phyloP scores from a whole-genome alignment of 2,329 filamentous ascomycete genomes.

The Nemania bipapillata region DNA sequence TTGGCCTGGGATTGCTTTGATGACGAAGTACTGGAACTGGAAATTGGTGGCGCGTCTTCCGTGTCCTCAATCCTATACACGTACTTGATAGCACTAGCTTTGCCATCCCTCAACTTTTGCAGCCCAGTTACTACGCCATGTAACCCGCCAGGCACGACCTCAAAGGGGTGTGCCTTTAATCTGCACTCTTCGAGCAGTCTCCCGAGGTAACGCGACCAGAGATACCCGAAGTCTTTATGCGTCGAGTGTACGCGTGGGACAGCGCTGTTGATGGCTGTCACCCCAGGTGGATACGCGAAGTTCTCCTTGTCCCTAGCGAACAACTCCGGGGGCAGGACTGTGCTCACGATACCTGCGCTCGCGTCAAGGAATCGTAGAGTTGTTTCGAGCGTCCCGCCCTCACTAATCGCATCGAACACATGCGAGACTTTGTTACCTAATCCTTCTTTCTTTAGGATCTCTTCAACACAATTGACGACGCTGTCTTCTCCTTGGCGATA shows the following conservation, averaged over 20 bases:
- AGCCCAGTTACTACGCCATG: conserved; percentile 64
- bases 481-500: conserved; percentile 38
- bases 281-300: conserved; percentile 36
- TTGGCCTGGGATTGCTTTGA: background rate
- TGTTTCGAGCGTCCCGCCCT: conserved; percentile 37
- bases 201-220: conserved; percentile 52
- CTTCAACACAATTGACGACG: conserved; percentile 25
- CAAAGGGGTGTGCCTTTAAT: conserved; percentile 61
- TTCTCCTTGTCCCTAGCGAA: conserved; percentile 32
- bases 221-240: conserved; percentile 37
- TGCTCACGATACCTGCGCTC: conserved; percentile 30
- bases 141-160: conserved; percentile 66
- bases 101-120: conserved; percentile 66
- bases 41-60: conserved; percentile 2
- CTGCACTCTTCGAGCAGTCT: conserved; percentile 60
- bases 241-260: conserved; percentile 25
- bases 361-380: conserved; percentile 31
- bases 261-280: conserved; percentile 27
- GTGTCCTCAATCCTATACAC: conserved; percentile 60
- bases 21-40: background rate
- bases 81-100: conserved; percentile 72
- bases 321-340: conserved; percentile 32
- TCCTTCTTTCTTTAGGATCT: conserved; percentile 35
- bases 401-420: conserved; percentile 41
- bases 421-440: conserved; percentile 27